These are phyloP conservation scores for Ganoderma lingzhi DNA, from an alignment of 1,284 basidiomycete genomes.

Conservation along the genomic window DNA sequence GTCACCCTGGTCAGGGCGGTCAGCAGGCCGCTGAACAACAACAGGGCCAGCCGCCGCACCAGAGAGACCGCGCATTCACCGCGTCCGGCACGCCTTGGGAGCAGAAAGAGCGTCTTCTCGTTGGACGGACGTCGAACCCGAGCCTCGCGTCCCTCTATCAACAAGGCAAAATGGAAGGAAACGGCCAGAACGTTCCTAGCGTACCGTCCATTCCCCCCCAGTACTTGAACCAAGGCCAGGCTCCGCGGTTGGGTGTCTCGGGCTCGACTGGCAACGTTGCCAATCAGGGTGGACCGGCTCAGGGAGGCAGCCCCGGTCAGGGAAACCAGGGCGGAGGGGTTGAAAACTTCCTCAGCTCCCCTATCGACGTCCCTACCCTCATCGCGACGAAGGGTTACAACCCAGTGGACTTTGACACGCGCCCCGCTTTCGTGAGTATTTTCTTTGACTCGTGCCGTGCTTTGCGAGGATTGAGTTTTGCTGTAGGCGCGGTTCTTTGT, in stretches of 20 bases:
- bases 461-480: constrained; percentile 20
- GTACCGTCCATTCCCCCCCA: constrained; percentile 78
- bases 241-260: constrained; percentile 51
- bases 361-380: constrained; percentile 87
- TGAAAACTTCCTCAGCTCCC: constrained; percentile 57
- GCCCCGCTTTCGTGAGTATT: constrained; percentile 74
- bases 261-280: constrained; percentile 34
- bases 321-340: constrained; percentile 34
- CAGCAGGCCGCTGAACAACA: constrained; percentile 36
- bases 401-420: constrained; percentile 84
- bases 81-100: constrained; percentile 59
- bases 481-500: constrained; percentile 89
- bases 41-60: constrained; percentile 41
- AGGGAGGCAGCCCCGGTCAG: constrained; percentile 37
- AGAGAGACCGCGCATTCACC: constrained; percentile 51
- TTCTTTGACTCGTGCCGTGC: constrained; percentile 7
- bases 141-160: constrained; percentile 71
- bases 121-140: constrained; percentile 68
- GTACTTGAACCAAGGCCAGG: constrained; percentile 64
- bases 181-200: constrained; percentile 57
- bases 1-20: constrained; percentile 47
- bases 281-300: constrained; percentile 27
- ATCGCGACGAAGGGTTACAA: constrained; percentile 93
- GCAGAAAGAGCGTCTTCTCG: constrained; percentile 65
- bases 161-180: constrained; percentile 44